Percentiles rank a stretch among this genome's conserved stretches.
Evolutionary conservation across 345 rosid genomes (phyloP).

Genomic region (Salix arbutifolia): DNA sequence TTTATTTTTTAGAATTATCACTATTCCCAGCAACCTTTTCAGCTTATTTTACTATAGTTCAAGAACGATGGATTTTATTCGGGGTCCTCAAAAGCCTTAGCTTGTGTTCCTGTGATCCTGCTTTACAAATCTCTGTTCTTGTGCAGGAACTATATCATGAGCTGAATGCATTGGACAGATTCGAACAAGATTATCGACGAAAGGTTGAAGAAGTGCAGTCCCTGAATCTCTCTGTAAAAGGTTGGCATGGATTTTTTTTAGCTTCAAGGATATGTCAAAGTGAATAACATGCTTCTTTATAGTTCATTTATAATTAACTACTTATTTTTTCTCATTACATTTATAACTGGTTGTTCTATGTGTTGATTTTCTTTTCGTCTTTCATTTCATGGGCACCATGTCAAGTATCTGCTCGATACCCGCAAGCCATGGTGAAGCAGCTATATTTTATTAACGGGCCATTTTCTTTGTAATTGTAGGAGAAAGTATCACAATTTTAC

Average conservation of each 20-base stretch:
- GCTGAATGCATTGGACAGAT: constrained; percentile 56
- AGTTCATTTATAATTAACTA: neutral
- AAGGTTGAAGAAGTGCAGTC: constrained; percentile 54
- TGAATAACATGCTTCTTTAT: neutral
- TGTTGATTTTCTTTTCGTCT: neutral
- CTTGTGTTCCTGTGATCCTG: neutral
- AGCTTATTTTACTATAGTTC: neutral
- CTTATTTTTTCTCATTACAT: neutral
- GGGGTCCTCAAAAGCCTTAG: neutral
- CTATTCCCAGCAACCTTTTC: neutral
- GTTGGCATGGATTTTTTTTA: constrained; percentile 24
- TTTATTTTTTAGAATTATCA: neutral
- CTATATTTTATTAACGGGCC: neutral
- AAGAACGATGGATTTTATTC: neutral
- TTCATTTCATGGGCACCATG: neutral
- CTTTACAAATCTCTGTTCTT: neutral
- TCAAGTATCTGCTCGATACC: neutral
- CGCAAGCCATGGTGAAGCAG: neutral
- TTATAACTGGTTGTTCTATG: constrained; percentile 5
- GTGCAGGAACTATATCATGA: constrained; percentile 78
- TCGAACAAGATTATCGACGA: constrained; percentile 53
- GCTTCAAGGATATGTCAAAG: neutral
- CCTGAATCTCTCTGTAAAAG: constrained; percentile 47
- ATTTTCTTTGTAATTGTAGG: constrained; percentile 42
- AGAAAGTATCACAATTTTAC: constrained; percentile 56